A percentile compares a stretch with the other conserved stretches of the same genome.
These are phyloP conservation scores for Claviceps sp. DNA, from an alignment of 2,329 filamentous ascomycete species.

Conservation along the genomic window DNA sequence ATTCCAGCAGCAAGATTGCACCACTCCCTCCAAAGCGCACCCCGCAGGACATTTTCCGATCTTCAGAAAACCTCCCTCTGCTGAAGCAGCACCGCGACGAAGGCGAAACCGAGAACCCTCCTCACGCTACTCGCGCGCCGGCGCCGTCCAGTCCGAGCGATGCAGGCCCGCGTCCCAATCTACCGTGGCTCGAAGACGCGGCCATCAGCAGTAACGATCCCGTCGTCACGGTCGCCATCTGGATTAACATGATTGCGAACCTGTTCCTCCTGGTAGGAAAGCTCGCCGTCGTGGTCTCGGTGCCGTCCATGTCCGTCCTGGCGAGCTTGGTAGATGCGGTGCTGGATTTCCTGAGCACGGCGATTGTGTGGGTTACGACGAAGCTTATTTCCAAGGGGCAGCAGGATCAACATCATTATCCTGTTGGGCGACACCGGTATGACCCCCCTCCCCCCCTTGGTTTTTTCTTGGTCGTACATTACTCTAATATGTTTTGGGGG, in stretches of 20 bases:
- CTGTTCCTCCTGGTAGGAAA: constrained; percentile 62
- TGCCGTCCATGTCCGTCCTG: constrained; percentile 69
- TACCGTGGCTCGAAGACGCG: constrained; percentile 61
- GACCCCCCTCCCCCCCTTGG: constrained; percentile 6
- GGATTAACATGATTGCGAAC: constrained; percentile 72
- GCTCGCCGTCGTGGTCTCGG: constrained; percentile 60
- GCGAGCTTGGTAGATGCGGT: constrained; percentile 68
- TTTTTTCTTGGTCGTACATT: background rate
- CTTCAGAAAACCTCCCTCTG: constrained; percentile 55
- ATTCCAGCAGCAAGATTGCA: constrained; percentile 6
- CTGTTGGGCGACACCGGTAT: constrained; percentile 54
- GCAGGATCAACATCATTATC: constrained; percentile 62
- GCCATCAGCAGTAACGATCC: constrained; percentile 57
- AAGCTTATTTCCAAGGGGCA: constrained; percentile 51
- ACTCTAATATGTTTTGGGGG: too few species aligned
- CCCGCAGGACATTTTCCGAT: constrained; percentile 73
- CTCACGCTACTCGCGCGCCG: constrained; percentile 21
- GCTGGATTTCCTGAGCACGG: constrained; percentile 68
- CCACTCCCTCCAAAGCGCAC: constrained; percentile 55
- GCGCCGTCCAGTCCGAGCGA: constrained; percentile 10
- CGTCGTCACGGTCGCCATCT: constrained; percentile 77
- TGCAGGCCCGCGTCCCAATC: constrained; percentile 34
- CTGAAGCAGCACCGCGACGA: constrained; percentile 33
- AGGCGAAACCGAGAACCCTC: constrained; percentile 11
- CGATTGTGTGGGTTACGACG: constrained; percentile 69